phyloP scores from a whole-genome alignment of 192 early-diverging fungal genomes.

The Coemansia asiatica region DNA sequence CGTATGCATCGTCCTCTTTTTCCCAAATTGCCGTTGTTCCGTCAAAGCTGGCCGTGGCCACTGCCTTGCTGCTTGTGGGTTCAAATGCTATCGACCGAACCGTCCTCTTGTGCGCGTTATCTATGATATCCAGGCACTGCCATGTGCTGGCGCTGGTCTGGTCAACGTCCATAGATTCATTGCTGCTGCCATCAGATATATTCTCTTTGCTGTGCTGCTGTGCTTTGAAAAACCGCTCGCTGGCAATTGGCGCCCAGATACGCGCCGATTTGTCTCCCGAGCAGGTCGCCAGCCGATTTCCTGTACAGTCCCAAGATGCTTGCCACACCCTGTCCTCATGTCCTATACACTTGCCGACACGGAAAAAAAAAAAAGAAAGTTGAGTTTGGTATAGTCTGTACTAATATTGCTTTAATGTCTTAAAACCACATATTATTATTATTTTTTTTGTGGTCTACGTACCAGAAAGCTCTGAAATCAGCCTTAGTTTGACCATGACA shows the following conservation, averaged over 20 bases:
- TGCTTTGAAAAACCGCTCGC: constrained; percentile 15
- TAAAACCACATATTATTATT: neutral
- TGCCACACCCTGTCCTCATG: constrained; percentile 88
- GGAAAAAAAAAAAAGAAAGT: neutral
- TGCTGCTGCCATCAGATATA: constrained; percentile 1
- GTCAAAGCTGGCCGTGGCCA: constrained; percentile 93
- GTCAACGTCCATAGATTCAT: constrained; percentile 6
- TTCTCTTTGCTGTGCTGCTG: neutral
- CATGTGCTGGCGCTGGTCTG: constrained; percentile 43
- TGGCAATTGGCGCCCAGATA: constrained; percentile 66
- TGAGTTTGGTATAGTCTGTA: neutral
- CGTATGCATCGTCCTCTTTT: constrained; percentile 67
- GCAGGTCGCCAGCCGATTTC: constrained; percentile 75
- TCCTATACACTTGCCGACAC: constrained; percentile 49
- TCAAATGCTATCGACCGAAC: constrained; percentile 84
- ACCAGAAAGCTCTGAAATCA: constrained; percentile 42
- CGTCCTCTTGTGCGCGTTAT: constrained; percentile 88
- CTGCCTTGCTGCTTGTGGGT: constrained; percentile 64
- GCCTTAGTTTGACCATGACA: constrained; percentile 27
- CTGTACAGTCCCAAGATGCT: constrained; percentile 79
- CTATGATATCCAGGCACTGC: constrained; percentile 71
- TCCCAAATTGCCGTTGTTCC: constrained; percentile 93
- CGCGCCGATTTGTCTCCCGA: constrained; percentile 86
- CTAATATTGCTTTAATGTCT: neutral
- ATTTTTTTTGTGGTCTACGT: constrained; percentile 10